Evolutionary conservation across 2,329 filamentous ascomycete species (phyloP), one percentile per base, ranked within the genome.

Genomic region (Ascochyta lentis): DNA sequence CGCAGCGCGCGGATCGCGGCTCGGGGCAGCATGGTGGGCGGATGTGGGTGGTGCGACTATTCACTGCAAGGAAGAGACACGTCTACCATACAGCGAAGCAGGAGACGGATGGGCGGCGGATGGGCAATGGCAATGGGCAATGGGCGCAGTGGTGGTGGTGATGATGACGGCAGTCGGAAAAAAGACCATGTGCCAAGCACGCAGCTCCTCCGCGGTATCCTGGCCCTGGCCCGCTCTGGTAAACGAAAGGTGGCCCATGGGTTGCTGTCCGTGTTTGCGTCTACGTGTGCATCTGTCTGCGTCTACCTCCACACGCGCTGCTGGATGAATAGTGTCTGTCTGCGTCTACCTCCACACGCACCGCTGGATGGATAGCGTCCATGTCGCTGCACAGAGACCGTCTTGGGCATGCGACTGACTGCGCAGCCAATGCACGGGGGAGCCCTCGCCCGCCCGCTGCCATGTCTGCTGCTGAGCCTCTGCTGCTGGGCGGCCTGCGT

Each of bases 341-440:
- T 19, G 19, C 19, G 19, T 19, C 19, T 19, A 19, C 19, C 49
- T 47, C 37, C 49, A 41, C 43, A 9, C 43, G 50, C 37, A 23
- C 23, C 16, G 22, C 3, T 24, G 33, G 19, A 23, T 31, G 38
- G 24, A 46, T 27, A 41, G 40, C 40, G 42, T 45, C 48, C 72
- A 77, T 76, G 74, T 73, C 72, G 65, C 66, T 61, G 53, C 53
- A 59, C 58, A 55, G 51, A 42, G 58, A 67, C 60, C 15, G 54
- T 60, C 53, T 58, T 67, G 73, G 74, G 71, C 67, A 76, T 76
- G 74, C 72, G 70, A 71, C 68, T 59, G 65, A 72, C 65, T 67
- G 19, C 43, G 34, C 38, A 8, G 52, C 33, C 34, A 22, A 55
- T 41, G 46, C 31, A 13, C 23, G 12, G 27, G 63, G 60, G 64